Conservation (phyloP, 2,329 filamentous ascomycete genomes). For the Polytolypa hystricis region DNA sequence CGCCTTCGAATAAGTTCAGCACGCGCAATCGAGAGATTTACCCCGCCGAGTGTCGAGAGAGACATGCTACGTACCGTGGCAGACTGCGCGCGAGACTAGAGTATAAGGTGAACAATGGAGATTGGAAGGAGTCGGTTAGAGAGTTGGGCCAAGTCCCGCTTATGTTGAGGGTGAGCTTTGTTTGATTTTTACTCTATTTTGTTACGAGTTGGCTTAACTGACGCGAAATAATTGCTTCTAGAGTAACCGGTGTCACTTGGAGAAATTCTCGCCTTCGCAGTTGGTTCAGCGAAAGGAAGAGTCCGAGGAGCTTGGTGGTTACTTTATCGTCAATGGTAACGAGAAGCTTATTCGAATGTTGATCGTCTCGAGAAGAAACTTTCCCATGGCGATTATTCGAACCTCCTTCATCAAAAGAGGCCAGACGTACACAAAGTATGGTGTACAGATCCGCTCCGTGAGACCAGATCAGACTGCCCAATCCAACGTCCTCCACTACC, state of each 20-base stretch:
- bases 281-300: constrained; percentile 86
- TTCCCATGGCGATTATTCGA: constrained; percentile 86
- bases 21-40: constrained; percentile 70
- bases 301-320: constrained; percentile 88
- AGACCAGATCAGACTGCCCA: constrained; percentile 96
- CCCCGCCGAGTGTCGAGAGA: constrained; percentile 86
- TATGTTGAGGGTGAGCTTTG: constrained; percentile 74
- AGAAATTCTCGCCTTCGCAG: constrained; percentile 69
- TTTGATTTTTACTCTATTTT: too few species aligned
- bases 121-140: constrained; percentile 68
- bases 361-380: constrained; percentile 82
- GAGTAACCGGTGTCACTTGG: constrained; percentile 84
- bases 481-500: constrained; percentile 92
- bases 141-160: constrained; percentile 84
- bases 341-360: constrained; percentile 94
- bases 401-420: constrained; percentile 84
- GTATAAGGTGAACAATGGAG: constrained; percentile 75
- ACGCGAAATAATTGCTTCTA: constrained; percentile 24
- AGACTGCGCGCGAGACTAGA: constrained; percentile 74
- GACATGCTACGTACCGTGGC: constrained; percentile 83
- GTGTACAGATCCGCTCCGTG: constrained; percentile 83
- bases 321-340: constrained; percentile 95
- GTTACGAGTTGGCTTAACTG: background rate
- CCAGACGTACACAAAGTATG: constrained; percentile 74
- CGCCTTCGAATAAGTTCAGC: constrained; percentile 71